Conservation (phyloP, 495 filamentous ascomycete species). For the Opeltia flavorubescens region DNA sequence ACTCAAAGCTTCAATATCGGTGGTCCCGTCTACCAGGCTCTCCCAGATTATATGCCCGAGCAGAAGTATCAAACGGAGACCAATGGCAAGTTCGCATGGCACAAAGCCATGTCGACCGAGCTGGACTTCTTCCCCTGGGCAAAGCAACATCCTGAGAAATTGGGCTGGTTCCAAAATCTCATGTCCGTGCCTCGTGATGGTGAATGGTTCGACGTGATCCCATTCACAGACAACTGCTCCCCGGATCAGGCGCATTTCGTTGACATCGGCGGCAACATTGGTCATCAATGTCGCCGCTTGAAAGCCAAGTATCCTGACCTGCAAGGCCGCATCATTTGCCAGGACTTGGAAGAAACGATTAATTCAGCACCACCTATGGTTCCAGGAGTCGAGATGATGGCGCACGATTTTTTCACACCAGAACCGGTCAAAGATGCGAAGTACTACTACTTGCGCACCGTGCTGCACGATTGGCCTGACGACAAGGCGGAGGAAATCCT, state of each 20-base stretch:
- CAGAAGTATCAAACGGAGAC: constrained; percentile 17
- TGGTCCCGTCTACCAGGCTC: constrained; percentile 9
- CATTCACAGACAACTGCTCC: constrained; percentile 17
- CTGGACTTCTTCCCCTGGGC: constrained; percentile 28
- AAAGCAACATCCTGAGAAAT: constrained; percentile 22
- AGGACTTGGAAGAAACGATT: constrained; percentile 36
- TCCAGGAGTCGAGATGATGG: constrained; percentile 29
- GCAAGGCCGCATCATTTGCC: constrained; percentile 32
- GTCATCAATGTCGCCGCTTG: constrained; percentile 36
- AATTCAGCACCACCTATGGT: constrained; percentile 21
- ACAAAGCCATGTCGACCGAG: constrained; percentile 28
- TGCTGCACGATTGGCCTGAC: constrained; percentile 33
- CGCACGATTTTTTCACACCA: constrained; percentile 34
- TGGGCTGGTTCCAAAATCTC: constrained; percentile 22
- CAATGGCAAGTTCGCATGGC: constrained; percentile 12
- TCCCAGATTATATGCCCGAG: constrained; percentile 18
- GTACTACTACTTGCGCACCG: constrained; percentile 31
- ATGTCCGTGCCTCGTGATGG: constrained; percentile 23
- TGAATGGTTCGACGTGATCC: constrained; percentile 25
- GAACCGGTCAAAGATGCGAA: constrained; percentile 35
- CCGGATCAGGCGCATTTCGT: constrained; percentile 25
- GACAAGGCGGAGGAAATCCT: constrained; percentile 26
- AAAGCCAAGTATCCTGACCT: constrained; percentile 27
- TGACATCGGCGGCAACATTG: constrained; percentile 40
- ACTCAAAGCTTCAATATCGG: constrained; percentile 10